Conservation (phyloP, 345 rosid species). For the Litchi chinensis region DNA sequence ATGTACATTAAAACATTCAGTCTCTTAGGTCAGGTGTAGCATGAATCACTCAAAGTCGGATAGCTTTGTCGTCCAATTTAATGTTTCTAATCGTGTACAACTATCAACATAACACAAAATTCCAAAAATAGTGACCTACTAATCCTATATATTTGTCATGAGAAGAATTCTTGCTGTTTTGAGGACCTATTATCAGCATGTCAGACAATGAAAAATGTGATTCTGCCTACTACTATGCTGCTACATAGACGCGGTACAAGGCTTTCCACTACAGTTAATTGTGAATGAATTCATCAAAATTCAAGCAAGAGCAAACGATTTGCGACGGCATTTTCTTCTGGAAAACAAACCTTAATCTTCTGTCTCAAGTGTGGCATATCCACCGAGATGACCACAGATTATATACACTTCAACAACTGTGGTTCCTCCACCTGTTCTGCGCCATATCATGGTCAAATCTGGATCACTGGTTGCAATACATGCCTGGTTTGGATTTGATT, state of each 20-base stretch:
- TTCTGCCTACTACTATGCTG: neutral
- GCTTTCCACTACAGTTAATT: no score
- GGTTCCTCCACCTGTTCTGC: neutral
- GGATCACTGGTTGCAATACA: neutral
- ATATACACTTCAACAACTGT: neutral
- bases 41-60: no score
- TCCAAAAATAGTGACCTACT: no score
- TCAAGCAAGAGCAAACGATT: neutral
- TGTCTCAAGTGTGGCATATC: neutral
- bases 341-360: neutral
- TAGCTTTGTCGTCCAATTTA: no score
- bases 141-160: no score
- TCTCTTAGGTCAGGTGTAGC: no score
- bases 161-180: neutral
- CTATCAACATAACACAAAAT: no score
- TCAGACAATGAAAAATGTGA: neutral
- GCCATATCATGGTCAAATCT: no score
- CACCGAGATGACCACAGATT: neutral
- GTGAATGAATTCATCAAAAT: neutral
- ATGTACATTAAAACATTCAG: no score
- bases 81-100: neutral
- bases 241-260: neutral
- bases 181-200: neutral
- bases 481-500: neutral
- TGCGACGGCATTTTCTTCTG: neutral